Base-by-base conservation (phyloP, 805 yeast species). In the Candida montana region DNA sequence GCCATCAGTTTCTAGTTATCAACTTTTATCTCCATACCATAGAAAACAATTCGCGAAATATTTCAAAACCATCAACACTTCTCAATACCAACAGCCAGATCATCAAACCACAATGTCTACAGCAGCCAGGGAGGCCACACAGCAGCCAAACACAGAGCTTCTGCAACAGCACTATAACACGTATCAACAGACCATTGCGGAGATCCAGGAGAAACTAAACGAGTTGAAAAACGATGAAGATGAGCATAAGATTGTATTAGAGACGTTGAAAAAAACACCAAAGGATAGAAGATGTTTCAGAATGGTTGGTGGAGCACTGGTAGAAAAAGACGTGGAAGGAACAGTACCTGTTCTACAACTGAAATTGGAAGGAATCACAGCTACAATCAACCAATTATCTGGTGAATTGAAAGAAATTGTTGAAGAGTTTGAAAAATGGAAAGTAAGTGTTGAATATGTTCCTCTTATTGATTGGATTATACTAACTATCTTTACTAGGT, bases 291-390 rank as follows among this genome's bases (percentile, higher is more conserved):
- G 81, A 57, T 88, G 97, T 56, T 89, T 79, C 65, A 79, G 95
- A 54, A 88, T 93, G 96, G 75, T 91, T 26, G 97, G 96, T 20
- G 95, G 96, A 9, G 95, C 90, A 4, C 70, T 91, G 26, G 84
- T 90, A 15, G 95, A 89, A 56, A 81, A 85, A 50, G 72, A 80
- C 4, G 93, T 88, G 5, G 80, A 72, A n/a, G 88, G 85, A 31
- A 93, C 90, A 4, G 63, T 73, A 4, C 81, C 81, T 11, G 69
- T 81, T 10, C 63, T 88, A 40, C 69, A 72, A 39, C 68, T 75
- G 20, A 88, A 84, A 51, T 54, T 69, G 18, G 60, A 61, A 9
- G 83, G 82, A 39, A 62, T 74, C 46, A 45, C 54, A 10, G 53
- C 54, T n/a, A 62, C 72, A 0, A 53, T 64, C 5, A 57, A 52